Conservation (phyloP, 371 early-diverging fungal genomes). For the Saksenaea vasiformis region DNA sequence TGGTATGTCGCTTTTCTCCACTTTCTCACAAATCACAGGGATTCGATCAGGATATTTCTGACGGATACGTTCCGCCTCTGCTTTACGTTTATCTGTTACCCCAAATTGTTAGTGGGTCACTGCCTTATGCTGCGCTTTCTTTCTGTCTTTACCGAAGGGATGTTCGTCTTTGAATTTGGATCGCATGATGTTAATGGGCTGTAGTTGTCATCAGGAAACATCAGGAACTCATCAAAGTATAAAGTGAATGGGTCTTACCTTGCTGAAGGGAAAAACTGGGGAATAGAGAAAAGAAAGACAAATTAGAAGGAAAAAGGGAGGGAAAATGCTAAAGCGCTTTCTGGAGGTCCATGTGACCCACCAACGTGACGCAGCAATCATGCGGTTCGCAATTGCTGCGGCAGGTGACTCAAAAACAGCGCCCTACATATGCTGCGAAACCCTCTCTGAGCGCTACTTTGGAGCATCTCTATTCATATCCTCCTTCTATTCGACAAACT, state of each 20-base stretch:
- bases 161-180: slow-evolving; percentile 97
- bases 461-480: too few relatives aligned
- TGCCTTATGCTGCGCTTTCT: not conserved
- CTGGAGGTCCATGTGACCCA: not conserved
- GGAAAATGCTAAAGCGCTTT: not conserved
- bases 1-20: slow-evolving; percentile 93
- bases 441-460: not conserved
- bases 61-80: slow-evolving; percentile 94
- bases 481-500: too few relatives aligned
- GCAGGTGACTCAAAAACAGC: not conserved
- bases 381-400: not conserved
- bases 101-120: not conserved
- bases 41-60: slow-evolving; percentile 97
- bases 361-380: not conserved
- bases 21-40: slow-evolving; percentile 96
- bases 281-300: not conserved
- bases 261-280: not conserved
- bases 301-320: not conserved
- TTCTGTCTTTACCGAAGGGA: slow-evolving; percentile 76
- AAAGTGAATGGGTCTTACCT: too few relatives aligned
- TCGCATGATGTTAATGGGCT: slow-evolving; percentile 57
- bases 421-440: not conserved
- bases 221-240: too few relatives aligned
- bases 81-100: slow-evolving; percentile 91
- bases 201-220: too few relatives aligned